phyloP scores from a whole-genome alignment of 2,329 filamentous ascomycete genomes.

The Fusarium keratoplasticum region DNA sequence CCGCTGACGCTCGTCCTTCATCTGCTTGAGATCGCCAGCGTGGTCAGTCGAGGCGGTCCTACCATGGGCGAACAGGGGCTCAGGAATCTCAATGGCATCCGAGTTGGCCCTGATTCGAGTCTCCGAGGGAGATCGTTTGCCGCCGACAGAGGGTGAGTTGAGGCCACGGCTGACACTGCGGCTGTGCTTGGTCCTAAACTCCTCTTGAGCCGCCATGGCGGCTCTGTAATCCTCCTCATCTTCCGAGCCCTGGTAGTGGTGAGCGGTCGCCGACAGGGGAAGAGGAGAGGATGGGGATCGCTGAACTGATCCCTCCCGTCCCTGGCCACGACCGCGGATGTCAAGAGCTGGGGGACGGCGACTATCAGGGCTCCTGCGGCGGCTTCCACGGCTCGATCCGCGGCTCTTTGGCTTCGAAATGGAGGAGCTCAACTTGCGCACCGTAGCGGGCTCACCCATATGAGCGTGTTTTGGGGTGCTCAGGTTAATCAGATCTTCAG shows the following conservation, averaged over 20 bases:
- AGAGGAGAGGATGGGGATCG: constrained; percentile 85
- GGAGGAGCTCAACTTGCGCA: constrained; percentile 56
- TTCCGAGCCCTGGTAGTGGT: constrained; percentile 61
- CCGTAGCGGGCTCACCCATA: constrained; percentile 56
- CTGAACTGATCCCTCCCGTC: constrained; percentile 67
- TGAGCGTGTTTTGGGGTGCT: constrained; percentile 58
- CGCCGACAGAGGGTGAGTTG: constrained; percentile 50
- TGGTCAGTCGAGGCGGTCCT: constrained; percentile 59
- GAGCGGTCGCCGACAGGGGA: constrained; percentile 71
- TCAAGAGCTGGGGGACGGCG: constrained; percentile 58
- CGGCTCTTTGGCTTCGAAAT: constrained; percentile 55
- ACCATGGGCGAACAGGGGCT: constrained; percentile 45
- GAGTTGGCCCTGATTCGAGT: constrained; percentile 50
- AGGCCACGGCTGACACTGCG: constrained; percentile 61
- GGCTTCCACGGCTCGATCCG: constrained; percentile 61
- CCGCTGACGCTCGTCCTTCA: constrained; percentile 70
- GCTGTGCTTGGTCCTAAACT: constrained; percentile 66
- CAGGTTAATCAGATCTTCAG: constrained; percentile 80
- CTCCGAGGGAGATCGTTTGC: constrained; percentile 53
- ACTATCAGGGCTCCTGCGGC: constrained; percentile 60
- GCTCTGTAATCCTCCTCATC: constrained; percentile 72
- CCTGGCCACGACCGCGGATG: constrained; percentile 71
- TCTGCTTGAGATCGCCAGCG: constrained; percentile 65
- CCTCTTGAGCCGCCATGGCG: constrained; percentile 65
- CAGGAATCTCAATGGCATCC: constrained; percentile 47